Evolutionary conservation across 73 alveolate species (phyloP), one percentile per base, ranked within the genome.

Genomic region (Paraurostyla sp.): DNA sequence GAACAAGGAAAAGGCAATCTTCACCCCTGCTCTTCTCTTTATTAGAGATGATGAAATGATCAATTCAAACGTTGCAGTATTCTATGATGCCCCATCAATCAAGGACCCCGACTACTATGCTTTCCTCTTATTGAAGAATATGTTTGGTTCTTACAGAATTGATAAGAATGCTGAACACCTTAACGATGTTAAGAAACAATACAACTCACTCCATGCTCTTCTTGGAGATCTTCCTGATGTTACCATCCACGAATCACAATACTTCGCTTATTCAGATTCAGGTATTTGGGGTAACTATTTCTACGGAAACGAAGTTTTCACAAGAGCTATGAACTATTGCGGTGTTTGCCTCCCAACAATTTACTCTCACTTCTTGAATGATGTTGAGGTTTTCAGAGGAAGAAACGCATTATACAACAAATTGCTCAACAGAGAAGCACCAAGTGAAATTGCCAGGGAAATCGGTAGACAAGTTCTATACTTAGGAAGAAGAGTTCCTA

Each of bases 21-120:
- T 62, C 92, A 92, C 85, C 86, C 97, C 96, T 46, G 87, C 98
- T 18, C 83, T 90, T 33, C 90, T 93, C 69, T 65, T 80, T 83
- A 81, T 95, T 86, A 92, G 96, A 92, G 98, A 95, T 73, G 98
- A 95, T 80, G 98, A 95, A 83, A 90, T 95, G 95, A 50, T 83
- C 43, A 95, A 95, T 91, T 85, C 94, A n/a, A 95, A 95, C 88
- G 97, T 92, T 40, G 96, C 93, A 27, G 96, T 94, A 43, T 92
- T 92, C 94, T 94, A 92, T 63, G 94, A 92, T 57, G 96, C 96
- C 49, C 98, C 98, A 27, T 59, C 90, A 38, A 46, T 75, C 63
- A 73, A 63, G 54, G 92, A 95, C 81, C 91, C 85, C 22, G 98
- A 94, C 73, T 90, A 71, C 89, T 94, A 89, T 62, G 89, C 96